Evolutionary conservation across 306 rosid genomes (phyloP).

Genomic region (Senna siamea): DNA sequence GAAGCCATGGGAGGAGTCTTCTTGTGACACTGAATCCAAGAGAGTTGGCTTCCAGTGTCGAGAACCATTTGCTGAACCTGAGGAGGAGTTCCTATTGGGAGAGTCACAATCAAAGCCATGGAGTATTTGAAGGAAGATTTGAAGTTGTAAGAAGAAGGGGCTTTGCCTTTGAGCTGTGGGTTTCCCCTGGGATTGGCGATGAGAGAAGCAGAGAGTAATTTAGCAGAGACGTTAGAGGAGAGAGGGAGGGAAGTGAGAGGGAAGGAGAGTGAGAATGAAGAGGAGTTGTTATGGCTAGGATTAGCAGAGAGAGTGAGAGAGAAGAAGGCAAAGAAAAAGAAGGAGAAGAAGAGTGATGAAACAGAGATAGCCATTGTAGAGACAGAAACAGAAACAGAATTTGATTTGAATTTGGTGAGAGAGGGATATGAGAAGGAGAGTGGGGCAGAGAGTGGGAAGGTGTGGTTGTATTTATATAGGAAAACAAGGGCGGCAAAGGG

Average conservation of each 20-base stretch:
- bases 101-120: constrained; percentile 70
- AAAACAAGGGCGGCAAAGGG: background rate
- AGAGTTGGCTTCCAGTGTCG: constrained; percentile 97
- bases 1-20: constrained; percentile 48
- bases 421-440: background rate
- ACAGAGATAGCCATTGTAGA: constrained; percentile 45
- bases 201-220: constrained; percentile 32
- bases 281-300: background rate
- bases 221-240: constrained; percentile 21
- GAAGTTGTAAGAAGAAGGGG: constrained; percentile 42
- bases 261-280: constrained; percentile 57
- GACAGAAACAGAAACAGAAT: background rate
- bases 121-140: constrained; percentile 70
- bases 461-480: constrained; percentile 40
- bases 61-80: constrained; percentile 80
- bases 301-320: constrained; percentile 24
- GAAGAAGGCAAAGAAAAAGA: background rate
- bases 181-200: constrained; percentile 33
- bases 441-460: constrained; percentile 18
- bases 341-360: constrained; percentile 31
- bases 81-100: constrained; percentile 93
- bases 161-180: background rate
- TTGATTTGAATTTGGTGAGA: background rate
- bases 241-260: constrained; percentile 48
- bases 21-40: constrained; percentile 83